phyloP scores from a whole-genome alignment of 805 yeast species.

The Lipomyces spencermartinsiae region DNA sequence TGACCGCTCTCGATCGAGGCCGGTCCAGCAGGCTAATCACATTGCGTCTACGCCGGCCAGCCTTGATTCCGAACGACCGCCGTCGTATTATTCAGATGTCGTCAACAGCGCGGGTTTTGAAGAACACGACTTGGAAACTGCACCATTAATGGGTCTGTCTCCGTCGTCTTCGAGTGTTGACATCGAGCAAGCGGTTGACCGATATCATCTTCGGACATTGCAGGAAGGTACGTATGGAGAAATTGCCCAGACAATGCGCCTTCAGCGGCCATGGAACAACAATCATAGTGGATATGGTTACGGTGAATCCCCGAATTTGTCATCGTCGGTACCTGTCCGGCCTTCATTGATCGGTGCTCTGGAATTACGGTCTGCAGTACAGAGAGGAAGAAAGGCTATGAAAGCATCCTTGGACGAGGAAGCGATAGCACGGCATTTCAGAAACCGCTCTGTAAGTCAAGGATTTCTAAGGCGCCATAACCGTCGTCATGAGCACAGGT shows the following conservation, averaged over 20 bases:
- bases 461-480: slow-evolving; percentile 13
- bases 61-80: neutral
- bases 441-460: slow-evolving; percentile 25
- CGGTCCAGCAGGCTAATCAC: neutral
- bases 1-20: neutral
- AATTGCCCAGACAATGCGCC: slow-evolving; percentile 9
- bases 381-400: slow-evolving; percentile 27
- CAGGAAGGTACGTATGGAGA: slow-evolving; percentile 13
- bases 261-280: slow-evolving; percentile 11
- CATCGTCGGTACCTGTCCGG: slow-evolving; percentile 41
- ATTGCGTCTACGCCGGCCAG: slow-evolving; percentile 2
- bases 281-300: neutral
- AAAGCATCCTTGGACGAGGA: slow-evolving; percentile 12
- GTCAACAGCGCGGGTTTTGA: slow-evolving; percentile 20
- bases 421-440: slow-evolving; percentile 10
- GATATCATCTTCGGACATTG: slow-evolving; percentile 12
- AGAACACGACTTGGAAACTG: slow-evolving; percentile 17
- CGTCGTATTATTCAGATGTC: slow-evolving; percentile 26
- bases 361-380: slow-evolving; percentile 45
- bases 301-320: slow-evolving; percentile 26
- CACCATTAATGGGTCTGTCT: slow-evolving; percentile 18
- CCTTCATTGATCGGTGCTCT: slow-evolving; percentile 52
- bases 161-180: slow-evolving; percentile 19
- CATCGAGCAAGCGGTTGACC: slow-evolving; percentile 24
- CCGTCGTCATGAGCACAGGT: slow-evolving; percentile 8